Percentiles rank a stretch among this genome's conserved stretches.
These are phyloP conservation scores for Penicillium sp. DNA, from an alignment of 2,329 filamentous ascomycete genomes.

Conservation along the genomic window DNA sequence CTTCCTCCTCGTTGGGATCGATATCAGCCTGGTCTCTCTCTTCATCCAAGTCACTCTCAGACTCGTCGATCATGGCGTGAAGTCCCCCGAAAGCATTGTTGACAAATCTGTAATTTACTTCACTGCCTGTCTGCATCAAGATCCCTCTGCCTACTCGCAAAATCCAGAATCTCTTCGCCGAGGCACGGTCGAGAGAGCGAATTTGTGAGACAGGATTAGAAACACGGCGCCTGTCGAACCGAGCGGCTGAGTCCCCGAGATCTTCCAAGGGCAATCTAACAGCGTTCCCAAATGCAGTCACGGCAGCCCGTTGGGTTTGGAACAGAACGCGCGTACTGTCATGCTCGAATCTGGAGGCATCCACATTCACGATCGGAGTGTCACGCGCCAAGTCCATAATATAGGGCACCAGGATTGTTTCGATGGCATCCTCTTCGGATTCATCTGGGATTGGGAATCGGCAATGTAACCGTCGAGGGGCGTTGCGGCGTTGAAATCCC, in stretches of 20 bases:
- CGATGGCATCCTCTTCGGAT: constrained; percentile 46
- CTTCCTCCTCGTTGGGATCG: constrained; percentile 40
- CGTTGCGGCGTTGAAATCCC: constrained; percentile 46
- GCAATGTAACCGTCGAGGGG: constrained; percentile 33
- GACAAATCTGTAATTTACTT: constrained; percentile 49
- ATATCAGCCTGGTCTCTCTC: constrained; percentile 45
- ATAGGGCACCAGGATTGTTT: constrained; percentile 52
- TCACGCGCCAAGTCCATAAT: constrained; percentile 47
- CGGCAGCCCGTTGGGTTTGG: constrained; percentile 46
- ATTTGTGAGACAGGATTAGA: constrained; percentile 20
- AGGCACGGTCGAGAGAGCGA: constrained; percentile 27
- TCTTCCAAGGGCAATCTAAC: constrained; percentile 47
- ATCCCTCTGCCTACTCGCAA: constrained; percentile 52
- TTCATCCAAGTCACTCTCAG: constrained; percentile 31
- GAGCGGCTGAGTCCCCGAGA: constrained; percentile 35
- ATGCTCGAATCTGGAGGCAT: constrained; percentile 50
- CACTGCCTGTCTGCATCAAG: constrained; percentile 49
- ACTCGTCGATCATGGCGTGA: constrained; percentile 35
- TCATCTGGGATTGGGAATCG: constrained; percentile 48
- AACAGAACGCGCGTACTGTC: constrained; percentile 49
- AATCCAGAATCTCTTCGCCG: constrained; percentile 48
- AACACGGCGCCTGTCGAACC: constrained; percentile 15
- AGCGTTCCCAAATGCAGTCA: constrained; percentile 49
- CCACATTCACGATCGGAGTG: constrained; percentile 47
- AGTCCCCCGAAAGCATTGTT: constrained; percentile 55